Evolutionary conservation across 2,329 filamentous ascomycete species (phyloP), one percentile per base, ranked within the genome.

Genomic region (Alternaria brassicicola): DNA sequence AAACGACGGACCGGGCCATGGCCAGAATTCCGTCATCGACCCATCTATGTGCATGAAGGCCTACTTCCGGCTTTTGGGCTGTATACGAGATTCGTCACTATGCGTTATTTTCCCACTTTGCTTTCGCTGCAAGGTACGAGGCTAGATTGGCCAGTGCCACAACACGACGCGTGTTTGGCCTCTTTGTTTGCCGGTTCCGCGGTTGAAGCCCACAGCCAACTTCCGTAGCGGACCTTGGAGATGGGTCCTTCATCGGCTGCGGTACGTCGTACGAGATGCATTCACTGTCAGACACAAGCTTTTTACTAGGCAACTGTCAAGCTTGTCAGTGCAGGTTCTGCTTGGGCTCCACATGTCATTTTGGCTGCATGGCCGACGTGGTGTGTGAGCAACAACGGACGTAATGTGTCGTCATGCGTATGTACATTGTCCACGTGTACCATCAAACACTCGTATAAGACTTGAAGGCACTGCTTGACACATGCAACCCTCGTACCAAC

Each of bases 251-350:
- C 17, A 50, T 55, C 45, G 45, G 51, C 43, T 38, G 19, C 19
- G 30, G 26, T 33, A 30, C 17, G 12, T 36, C 36, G 26, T 47
- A 23, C 23, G 25, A 39, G 28, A 23, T n/a, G 26, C 19, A 41
- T 38, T 48, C 41, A 46, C 36, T 43, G 15, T 35, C 21, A 10
- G 31, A 67, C 65, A 65, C 70, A 75, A 74, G 71, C 71, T 72
- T 69, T 66, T 63, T 33, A 31, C 54, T 62, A 68, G 70, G 65
- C 66, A 51, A 66, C 62, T 58, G 64, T 67, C 64, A 72, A 73
- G 72, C 70, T 68, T 70, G 69, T 57, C 25, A 26, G n/a, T 13
- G 26, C 25, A 17, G 31, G 12, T 15, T 17, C 35, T 54, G 39
- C 26, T 31, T 45, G 33, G 19, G 38, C 41, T 15, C 48, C 48